Percentiles rank a stretch among this genome's conserved stretches.
phyloP scores from a whole-genome alignment of 2,329 filamentous ascomycete genomes.

The Parastagonospora nodorum region DNA sequence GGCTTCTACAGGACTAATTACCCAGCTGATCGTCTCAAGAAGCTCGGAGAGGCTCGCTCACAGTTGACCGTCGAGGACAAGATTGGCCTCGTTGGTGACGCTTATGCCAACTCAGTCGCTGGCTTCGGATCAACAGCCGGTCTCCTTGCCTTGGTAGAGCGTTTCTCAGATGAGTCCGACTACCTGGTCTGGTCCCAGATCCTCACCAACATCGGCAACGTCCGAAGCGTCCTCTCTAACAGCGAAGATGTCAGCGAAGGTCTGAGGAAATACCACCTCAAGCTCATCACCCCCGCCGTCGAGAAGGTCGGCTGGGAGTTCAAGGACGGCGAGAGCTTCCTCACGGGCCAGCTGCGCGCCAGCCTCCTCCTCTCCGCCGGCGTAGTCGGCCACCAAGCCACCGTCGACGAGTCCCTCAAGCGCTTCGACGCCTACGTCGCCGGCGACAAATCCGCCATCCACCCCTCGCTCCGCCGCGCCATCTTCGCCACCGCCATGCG shows the following conservation, averaged over 20 bases:
- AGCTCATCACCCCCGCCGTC: conserved; percentile 75
- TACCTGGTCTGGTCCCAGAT: conserved; percentile 91
- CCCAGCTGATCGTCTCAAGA: conserved; percentile 78
- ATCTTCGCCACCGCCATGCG: conserved; percentile 81
- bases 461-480: conserved; percentile 79
- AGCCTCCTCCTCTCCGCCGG: conserved; percentile 78
- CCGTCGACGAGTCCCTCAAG: conserved; percentile 73
- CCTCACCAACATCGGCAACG: conserved; percentile 72
- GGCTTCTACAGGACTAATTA: conserved; percentile 96
- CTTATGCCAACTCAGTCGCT: conserved; percentile 84
- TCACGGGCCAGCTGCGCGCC: conserved; percentile 81
- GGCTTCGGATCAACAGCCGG: conserved; percentile 82
- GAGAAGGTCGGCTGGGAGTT: conserved; percentile 87
- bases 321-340: conserved; percentile 76
- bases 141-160: conserved; percentile 80
- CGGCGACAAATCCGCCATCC: conserved; percentile 71
- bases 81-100: conserved; percentile 89
- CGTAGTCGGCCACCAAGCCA: conserved; percentile 73
- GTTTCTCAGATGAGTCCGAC: conserved; percentile 80
- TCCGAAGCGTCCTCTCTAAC: conserved; percentile 84
- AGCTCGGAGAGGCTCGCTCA: conserved; percentile 77
- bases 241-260: conserved; percentile 73
- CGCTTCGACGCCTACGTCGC: conserved; percentile 81
- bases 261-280: conserved; percentile 77
- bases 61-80: conserved; percentile 84